These are phyloP conservation scores for Chaetoceros muelleri DNA, from an alignment of 108 stramenopile species.

Conservation along the genomic window DNA sequence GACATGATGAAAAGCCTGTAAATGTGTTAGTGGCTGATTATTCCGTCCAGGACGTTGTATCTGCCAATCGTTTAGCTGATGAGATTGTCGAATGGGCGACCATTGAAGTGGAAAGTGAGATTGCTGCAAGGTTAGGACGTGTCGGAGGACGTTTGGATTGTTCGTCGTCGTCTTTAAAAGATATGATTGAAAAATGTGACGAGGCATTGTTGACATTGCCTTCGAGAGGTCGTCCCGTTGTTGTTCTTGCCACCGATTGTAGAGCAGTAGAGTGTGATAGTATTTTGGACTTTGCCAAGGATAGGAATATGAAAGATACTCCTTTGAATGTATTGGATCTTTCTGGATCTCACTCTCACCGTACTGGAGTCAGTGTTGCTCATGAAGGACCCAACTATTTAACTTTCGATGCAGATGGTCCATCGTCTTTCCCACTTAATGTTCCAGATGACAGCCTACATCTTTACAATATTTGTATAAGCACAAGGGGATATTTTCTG, in stretches of 20 bases:
- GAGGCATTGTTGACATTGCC: conserved; percentile 55
- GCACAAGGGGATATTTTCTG: conserved; percentile 59
- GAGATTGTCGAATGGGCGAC: conserved; percentile 59
- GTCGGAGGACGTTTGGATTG: conserved; percentile 12
- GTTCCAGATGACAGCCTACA: conserved; percentile 54
- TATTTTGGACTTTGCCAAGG: conserved; percentile 39
- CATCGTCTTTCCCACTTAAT: conserved; percentile 35
- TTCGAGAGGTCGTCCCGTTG: conserved; percentile 46
- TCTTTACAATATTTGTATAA: conserved; percentile 30
- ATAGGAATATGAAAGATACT: conserved; percentile 44
- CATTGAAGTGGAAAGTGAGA: conserved; percentile 51
- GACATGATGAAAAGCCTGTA: conserved; percentile 33
- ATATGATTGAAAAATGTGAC: conserved; percentile 64
- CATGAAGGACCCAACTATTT: conserved; percentile 11
- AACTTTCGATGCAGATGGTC: conserved; percentile 25
- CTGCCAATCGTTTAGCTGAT: conserved; percentile 33
- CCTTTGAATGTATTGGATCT: conserved; percentile 59
- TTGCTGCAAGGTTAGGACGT: conserved; percentile 41
- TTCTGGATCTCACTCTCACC: conserved; percentile 22
- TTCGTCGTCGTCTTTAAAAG: conserved; percentile 36
- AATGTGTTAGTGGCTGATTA: conserved; percentile 63
- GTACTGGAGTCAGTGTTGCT: not conserved
- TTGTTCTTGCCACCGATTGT: conserved; percentile 65
- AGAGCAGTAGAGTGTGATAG: conserved; percentile 53
- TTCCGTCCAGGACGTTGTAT: conserved; percentile 37